Evolutionary conservation across 305 asterid species (phyloP).

Genomic region (Fraxinus xanthoxyloides): DNA sequence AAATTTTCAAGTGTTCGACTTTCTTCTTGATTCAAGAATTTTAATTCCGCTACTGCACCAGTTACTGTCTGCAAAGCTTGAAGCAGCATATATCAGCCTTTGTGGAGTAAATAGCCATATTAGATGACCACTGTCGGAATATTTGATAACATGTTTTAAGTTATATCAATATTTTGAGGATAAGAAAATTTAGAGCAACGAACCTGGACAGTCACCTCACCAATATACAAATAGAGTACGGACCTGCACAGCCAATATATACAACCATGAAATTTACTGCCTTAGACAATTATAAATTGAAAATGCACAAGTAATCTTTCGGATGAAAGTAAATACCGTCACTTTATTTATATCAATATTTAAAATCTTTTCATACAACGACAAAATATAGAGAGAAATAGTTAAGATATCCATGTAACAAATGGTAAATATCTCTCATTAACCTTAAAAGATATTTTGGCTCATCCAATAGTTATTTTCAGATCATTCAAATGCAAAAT

Average conservation of each 20-base stretch:
- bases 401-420: background rate
- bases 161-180: slow-evolving; percentile 6
- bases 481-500: background rate
- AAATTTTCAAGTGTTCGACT: background rate
- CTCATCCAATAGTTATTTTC: background rate
- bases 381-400: background rate
- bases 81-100: slow-evolving; percentile 2
- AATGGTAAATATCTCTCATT: background rate
- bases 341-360: background rate
- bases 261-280: slow-evolving; percentile 22
- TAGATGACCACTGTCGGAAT: background rate
- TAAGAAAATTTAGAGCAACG: slow-evolving; percentile 26
- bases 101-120: background rate
- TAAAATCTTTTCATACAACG: background rate
- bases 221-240: slow-evolving; percentile 55
- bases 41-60: background rate
- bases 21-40: background rate
- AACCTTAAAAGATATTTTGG: background rate
- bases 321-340: background rate
- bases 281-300: background rate
- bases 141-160: slow-evolving; percentile 2
- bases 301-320: background rate
- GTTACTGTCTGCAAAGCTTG: slow-evolving; percentile 11
- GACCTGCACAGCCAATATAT: slow-evolving; percentile 57
- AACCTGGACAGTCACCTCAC: slow-evolving; percentile 86